A percentile compares a stretch with the other conserved stretches of the same genome.
Evolutionary conservation across 2,329 filamentous ascomycete genomes (phyloP).

Genomic region (Podosphaera xanthii): DNA sequence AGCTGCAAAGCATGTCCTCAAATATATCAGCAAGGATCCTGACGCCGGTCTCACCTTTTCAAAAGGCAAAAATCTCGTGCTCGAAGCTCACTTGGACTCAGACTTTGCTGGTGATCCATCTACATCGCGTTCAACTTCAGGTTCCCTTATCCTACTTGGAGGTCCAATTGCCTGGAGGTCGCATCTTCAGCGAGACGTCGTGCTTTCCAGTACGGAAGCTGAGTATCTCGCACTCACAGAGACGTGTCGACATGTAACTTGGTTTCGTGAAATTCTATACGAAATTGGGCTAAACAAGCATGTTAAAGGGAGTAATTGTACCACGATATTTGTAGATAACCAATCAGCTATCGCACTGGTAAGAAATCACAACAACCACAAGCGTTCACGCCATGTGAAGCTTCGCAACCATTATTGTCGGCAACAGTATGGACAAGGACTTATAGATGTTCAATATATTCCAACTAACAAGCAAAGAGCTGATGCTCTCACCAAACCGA

Average conservation of each 20-base stretch:
- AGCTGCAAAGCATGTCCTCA: no score
- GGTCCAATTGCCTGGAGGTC: no score
- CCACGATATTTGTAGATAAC: not conserved
- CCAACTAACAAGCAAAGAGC: not conserved
- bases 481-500: not conserved
- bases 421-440: not conserved
- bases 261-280: not conserved
- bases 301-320: not conserved
- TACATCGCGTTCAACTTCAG: no score
- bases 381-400: not conserved
- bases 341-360: not conserved
- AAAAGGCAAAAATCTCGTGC: no score
- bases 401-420: not conserved
- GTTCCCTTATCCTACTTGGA: no score
- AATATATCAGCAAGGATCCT: no score
- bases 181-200: no score
- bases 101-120: no score
- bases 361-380: not conserved
- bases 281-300: not conserved
- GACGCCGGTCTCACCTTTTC: no score
- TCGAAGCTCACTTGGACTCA: no score
- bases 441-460: not conserved
- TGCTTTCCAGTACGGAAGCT: no score
- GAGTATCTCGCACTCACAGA: not conserved
- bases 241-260: not conserved